Conservation (phyloP, 352 stramenopile species). For the Phytophthora hybrid region DNA sequence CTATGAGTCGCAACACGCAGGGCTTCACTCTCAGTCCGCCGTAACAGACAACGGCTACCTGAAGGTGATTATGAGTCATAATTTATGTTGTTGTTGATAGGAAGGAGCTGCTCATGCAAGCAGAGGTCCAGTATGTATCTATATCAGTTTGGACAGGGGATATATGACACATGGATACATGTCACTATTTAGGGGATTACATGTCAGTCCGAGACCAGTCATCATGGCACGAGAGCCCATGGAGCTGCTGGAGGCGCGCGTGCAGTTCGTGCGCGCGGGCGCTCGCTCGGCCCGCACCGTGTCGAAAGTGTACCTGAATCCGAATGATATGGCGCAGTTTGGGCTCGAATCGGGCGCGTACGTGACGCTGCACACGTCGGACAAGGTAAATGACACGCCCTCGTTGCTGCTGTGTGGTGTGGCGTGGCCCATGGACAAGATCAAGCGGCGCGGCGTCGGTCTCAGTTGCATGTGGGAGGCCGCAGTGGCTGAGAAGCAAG, state of each 20-base stretch:
- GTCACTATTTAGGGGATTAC: constrained; percentile 21
- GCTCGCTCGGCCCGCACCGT: constrained; percentile 62
- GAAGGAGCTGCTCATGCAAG: background rate
- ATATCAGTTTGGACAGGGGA: constrained; percentile 26
- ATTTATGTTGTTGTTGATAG: too few relatives aligned
- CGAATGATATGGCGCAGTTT: constrained; percentile 55
- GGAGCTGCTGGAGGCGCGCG: constrained; percentile 42
- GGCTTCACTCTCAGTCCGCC: too few relatives aligned
- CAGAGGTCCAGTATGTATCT: background rate
- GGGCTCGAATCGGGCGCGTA: constrained; percentile 49
- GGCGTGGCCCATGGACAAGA: constrained; percentile 78
- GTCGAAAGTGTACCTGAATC: constrained; percentile 78
- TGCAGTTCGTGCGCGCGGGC: constrained; percentile 71
- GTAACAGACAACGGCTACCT: background rate
- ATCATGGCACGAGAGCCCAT: constrained; percentile 5
- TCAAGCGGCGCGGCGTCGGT: constrained; percentile 68
- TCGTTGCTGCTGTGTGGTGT: constrained; percentile 67
- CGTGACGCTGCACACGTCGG: constrained; percentile 42
- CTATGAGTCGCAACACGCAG: constrained; percentile 7
- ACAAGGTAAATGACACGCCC: background rate
- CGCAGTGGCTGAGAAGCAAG: constrained; percentile 33
- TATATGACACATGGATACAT: constrained; percentile 11
- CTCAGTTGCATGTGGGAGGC: constrained; percentile 82
- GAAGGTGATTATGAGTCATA: too few relatives aligned
- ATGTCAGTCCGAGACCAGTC: constrained; percentile 15